phyloP scores from a whole-genome alignment of 2,329 filamentous ascomycete genomes.

The Colletotrichum coccodes region DNA sequence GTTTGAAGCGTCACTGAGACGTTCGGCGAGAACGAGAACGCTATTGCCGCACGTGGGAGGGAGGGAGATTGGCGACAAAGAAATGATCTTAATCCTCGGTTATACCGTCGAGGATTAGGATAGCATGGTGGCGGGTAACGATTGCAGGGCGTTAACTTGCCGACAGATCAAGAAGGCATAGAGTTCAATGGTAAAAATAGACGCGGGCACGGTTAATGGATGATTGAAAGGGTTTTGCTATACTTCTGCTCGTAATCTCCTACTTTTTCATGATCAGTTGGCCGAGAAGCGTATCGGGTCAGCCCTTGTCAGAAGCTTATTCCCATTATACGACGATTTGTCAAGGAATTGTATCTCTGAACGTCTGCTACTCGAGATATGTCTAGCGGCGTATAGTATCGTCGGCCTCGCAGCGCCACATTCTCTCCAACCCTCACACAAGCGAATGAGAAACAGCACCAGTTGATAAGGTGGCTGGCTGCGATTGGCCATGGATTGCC shows the following conservation, averaged over 20 bases:
- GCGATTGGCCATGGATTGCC: constrained; percentile 21
- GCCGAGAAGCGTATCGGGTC: not conserved
- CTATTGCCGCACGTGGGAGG: not conserved
- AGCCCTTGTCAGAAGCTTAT: not conserved
- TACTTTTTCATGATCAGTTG: not conserved
- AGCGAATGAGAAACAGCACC: not conserved
- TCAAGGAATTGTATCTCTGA: not conserved
- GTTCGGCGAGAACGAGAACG: not conserved
- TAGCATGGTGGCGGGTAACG: too few relatives aligned
- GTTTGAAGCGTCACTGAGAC: not conserved
- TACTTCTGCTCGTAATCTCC: not conserved
- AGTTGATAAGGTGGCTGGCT: constrained; percentile 18
- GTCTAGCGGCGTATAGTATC: not conserved
- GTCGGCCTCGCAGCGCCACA: not conserved
- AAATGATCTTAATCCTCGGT: too few relatives aligned
- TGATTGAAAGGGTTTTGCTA: not conserved
- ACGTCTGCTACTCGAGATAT: not conserved
- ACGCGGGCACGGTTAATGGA: not conserved
- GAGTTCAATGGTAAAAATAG: not conserved
- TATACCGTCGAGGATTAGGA: too few relatives aligned
- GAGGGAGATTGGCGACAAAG: too few relatives aligned
- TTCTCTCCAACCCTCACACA: not conserved
- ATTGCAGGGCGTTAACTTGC: too few relatives aligned
- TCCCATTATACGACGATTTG: not conserved
- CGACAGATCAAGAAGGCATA: not conserved